These are phyloP conservation scores for Alternaria gaisen DNA, from an alignment of 2,329 filamentous ascomycete genomes.

Conservation along the genomic window DNA sequence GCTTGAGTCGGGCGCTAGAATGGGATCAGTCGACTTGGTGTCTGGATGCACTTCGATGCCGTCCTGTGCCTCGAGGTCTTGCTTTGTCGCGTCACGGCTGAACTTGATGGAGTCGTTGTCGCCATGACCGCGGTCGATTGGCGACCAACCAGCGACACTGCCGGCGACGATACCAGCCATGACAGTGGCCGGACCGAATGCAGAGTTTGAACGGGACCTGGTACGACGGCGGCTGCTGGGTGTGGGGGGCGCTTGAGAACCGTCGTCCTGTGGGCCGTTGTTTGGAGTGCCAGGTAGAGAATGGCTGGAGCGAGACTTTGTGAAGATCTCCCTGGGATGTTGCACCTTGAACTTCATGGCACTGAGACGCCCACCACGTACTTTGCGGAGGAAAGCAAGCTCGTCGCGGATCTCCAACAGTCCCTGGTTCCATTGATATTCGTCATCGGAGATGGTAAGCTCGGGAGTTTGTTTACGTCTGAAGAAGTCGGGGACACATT, in stretches of 20 bases:
- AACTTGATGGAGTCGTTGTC: slow-evolving; percentile 55
- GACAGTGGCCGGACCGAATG: slow-evolving; percentile 76
- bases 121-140: slow-evolving; percentile 62
- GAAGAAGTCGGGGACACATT: slow-evolving; percentile 54
- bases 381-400: slow-evolving; percentile 78
- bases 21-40: slow-evolving; percentile 58
- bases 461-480: slow-evolving; percentile 54
- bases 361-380: slow-evolving; percentile 84
- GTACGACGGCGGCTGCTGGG: slow-evolving; percentile 67
- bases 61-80: slow-evolving; percentile 55
- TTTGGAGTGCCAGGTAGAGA: slow-evolving; percentile 71
- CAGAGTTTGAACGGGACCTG: slow-evolving; percentile 75
- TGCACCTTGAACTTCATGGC: slow-evolving; percentile 80
- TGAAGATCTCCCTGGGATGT: slow-evolving; percentile 77
- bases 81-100: slow-evolving; percentile 41
- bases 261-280: slow-evolving; percentile 55
- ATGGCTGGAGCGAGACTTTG: slow-evolving; percentile 69
- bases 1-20: slow-evolving; percentile 56
- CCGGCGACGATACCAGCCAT: slow-evolving; percentile 87
- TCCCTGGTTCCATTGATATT: slow-evolving; percentile 72
- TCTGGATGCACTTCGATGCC: slow-evolving; percentile 60
- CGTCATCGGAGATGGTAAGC: slow-evolving; percentile 56
- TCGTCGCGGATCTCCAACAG: slow-evolving; percentile 81
- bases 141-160: slow-evolving; percentile 79
- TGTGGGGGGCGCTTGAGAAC: slow-evolving; percentile 57